A percentile compares a stretch with the other conserved stretches of the same genome.
phyloP scores from a whole-genome alignment of 495 filamentous ascomycete species.

The Neurospora sp. region DNA sequence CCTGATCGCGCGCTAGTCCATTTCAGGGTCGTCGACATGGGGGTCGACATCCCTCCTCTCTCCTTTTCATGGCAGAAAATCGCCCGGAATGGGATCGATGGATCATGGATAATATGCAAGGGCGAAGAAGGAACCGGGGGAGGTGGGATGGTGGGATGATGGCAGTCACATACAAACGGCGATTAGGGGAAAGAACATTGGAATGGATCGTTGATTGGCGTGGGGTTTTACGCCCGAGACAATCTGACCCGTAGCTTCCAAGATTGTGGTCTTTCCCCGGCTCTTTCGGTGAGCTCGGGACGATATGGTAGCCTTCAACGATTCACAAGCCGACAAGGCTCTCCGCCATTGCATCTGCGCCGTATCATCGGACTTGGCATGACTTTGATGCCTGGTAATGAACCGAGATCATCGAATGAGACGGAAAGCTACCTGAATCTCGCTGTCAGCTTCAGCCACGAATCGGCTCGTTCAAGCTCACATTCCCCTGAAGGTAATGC shows the following conservation, averaged over 20 bases:
- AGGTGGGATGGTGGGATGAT: neutral
- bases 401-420: neutral
- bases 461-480: neutral
- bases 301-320: neutral
- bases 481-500: neutral
- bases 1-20: conserved; percentile 13
- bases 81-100: neutral
- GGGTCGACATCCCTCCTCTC: neutral
- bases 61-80: neutral
- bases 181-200: neutral
- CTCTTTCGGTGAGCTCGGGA: neutral
- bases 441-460: neutral
- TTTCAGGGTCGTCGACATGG: conserved; percentile 2
- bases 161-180: neutral
- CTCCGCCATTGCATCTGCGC: neutral
- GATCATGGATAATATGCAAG: neutral
- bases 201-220: neutral
- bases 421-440: neutral
- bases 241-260: neutral
- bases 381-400: neutral
- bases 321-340: neutral
- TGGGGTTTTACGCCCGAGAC: neutral
- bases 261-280: neutral
- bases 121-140: neutral
- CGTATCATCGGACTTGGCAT: neutral